Percentiles rank a stretch among this genome's conserved stretches.
These are phyloP conservation scores for Ceratobasidium theobromae DNA, from an alignment of 1,284 basidiomycete species.

Conservation along the genomic window DNA sequence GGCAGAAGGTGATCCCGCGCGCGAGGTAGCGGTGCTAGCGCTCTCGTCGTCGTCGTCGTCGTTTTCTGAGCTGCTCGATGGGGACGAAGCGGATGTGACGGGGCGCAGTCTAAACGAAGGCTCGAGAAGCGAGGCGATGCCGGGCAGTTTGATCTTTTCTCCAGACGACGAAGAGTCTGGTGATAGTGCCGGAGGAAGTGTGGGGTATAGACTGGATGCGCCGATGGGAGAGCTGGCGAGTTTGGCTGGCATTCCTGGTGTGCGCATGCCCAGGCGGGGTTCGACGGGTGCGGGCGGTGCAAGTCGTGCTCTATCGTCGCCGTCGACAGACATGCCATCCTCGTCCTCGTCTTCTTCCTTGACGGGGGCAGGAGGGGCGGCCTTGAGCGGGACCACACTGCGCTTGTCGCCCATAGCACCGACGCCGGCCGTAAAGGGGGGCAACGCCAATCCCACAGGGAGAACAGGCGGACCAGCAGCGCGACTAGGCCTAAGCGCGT, in stretches of 20 bases:
- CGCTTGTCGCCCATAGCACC: slow-evolving; percentile 21
- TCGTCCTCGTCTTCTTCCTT: slow-evolving; percentile 31
- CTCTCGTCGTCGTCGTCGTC: slow-evolving; percentile 10
- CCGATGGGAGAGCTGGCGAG: not conserved
- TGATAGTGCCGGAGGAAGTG: not conserved
- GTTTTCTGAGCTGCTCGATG: not conserved
- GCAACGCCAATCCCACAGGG: not conserved
- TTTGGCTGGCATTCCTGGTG: slow-evolving; percentile 27
- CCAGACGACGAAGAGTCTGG: not conserved
- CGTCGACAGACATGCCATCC: not conserved
- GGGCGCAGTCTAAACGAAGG: slow-evolving; percentile 27
- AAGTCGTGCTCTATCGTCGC: not conserved
- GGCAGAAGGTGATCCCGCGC: slow-evolving; percentile 9
- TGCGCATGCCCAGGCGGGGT: slow-evolving; percentile 18
- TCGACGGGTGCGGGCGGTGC: slow-evolving; percentile 10
- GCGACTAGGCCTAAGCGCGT: slow-evolving; percentile 6
- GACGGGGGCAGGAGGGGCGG: slow-evolving; percentile 26
- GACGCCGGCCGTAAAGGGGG: not conserved
- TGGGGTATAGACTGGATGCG: slow-evolving; percentile 3
- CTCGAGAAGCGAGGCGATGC: slow-evolving; percentile 17
- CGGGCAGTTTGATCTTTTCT: slow-evolving; percentile 18
- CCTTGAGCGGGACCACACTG: slow-evolving; percentile 31
- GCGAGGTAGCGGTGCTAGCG: slow-evolving; percentile 6
- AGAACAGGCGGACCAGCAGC: slow-evolving; percentile 8
- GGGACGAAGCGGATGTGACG: not conserved